These are phyloP conservation scores for Ploettnerulaceae sp. DNA, from an alignment of 2,329 filamentous ascomycete species.

Conservation along the genomic window DNA sequence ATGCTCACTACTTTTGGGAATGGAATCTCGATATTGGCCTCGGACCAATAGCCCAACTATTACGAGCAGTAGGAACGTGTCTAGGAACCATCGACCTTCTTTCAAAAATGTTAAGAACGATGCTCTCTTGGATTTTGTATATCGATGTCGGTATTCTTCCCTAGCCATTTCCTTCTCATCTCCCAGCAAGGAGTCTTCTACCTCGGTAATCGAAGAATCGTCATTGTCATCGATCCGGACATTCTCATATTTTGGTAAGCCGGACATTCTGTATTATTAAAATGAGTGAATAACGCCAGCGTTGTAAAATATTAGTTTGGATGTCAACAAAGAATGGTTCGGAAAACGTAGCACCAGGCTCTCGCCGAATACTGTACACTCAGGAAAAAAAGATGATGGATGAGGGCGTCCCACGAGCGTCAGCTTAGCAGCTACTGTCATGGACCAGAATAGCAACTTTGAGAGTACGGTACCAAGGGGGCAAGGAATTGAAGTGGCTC, in stretches of 20 bases:
- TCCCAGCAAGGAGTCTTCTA: constrained; percentile 39
- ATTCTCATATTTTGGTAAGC: constrained; percentile 14
- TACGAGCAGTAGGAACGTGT: constrained; percentile 37
- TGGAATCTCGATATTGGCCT: constrained; percentile 27
- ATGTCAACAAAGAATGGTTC: background rate
- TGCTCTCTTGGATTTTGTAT: constrained; percentile 22
- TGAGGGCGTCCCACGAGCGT: too few species aligned
- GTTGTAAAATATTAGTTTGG: background rate
- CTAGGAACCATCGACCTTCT: constrained; percentile 37
- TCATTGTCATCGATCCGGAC: constrained; percentile 33
- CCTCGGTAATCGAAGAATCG: constrained; percentile 37
- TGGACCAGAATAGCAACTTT: too few species aligned
- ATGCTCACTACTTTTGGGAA: constrained; percentile 23
- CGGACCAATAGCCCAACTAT: constrained; percentile 37
- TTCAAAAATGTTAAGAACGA: constrained; percentile 28
- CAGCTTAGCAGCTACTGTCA: too few species aligned
- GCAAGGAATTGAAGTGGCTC: too few species aligned
- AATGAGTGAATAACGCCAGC: constrained; percentile 2
- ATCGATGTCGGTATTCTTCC: constrained; percentile 25
- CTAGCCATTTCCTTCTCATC: constrained; percentile 36
- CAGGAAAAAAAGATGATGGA: too few species aligned
- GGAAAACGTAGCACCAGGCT: too few species aligned
- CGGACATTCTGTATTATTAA: constrained; percentile 9
- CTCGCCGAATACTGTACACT: too few species aligned
- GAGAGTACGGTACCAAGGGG: too few species aligned